phyloP scores from a whole-genome alignment of 1,284 basidiomycete species.

The Tilletia indica region DNA sequence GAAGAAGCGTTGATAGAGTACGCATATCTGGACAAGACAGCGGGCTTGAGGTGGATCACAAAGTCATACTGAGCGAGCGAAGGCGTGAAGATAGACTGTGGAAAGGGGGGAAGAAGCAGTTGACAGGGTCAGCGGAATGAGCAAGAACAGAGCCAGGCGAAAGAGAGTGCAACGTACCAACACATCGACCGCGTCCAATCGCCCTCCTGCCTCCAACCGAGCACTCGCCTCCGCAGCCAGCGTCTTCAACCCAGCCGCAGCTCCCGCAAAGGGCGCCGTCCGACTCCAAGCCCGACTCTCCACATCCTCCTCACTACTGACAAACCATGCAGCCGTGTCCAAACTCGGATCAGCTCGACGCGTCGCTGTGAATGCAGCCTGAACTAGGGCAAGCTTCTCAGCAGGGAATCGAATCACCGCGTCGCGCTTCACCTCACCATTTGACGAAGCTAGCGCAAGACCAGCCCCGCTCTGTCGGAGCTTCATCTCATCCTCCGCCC shows the following conservation, averaged over 20 bases:
- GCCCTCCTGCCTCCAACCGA: not conserved
- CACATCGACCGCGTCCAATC: not conserved
- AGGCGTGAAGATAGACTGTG: slow-evolving; percentile 76
- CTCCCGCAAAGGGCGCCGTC: not conserved
- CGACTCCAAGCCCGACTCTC: slow-evolving; percentile 72
- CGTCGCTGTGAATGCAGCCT: slow-evolving; percentile 59
- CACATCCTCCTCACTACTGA: slow-evolving; percentile 77
- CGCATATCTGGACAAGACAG: slow-evolving; percentile 69
- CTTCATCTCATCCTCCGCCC: slow-evolving; percentile 18
- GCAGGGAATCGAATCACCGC: slow-evolving; percentile 54
- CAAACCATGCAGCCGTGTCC: slow-evolving; percentile 69
- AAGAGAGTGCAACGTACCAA: slow-evolving; percentile 20
- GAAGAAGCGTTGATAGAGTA: slow-evolving; percentile 39
- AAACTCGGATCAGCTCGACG: slow-evolving; percentile 57
- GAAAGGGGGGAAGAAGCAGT: not conserved
- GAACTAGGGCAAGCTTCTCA: slow-evolving; percentile 64
- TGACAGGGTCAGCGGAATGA: not conserved
- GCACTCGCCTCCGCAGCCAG: slow-evolving; percentile 2
- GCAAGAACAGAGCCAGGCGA: not conserved
- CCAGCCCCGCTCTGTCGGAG: slow-evolving; percentile 4
- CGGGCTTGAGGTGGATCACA: slow-evolving; percentile 71
- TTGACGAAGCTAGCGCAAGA: slow-evolving; percentile 33
- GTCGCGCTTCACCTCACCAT: not conserved
- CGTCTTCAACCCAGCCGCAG: not conserved
- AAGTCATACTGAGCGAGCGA: slow-evolving; percentile 83